Evolutionary conservation across 2,329 filamentous ascomycete species (phyloP).

Genomic region (Trichoderma lentiforme): DNA sequence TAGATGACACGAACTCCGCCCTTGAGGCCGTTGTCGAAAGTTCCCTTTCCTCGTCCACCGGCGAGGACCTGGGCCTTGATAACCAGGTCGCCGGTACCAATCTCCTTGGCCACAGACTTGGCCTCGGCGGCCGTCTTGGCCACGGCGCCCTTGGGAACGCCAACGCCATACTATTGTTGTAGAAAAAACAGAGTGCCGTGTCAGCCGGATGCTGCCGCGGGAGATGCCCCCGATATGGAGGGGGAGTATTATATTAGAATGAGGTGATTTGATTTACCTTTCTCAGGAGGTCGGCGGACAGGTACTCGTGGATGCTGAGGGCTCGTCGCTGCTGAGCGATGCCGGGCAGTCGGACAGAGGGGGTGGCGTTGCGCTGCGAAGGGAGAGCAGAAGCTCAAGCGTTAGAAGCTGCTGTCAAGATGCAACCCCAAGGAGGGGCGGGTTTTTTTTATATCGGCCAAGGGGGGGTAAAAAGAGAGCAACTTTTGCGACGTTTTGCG

Average conservation of each 20-base stretch:
- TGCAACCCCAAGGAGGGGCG: conserved; percentile 13
- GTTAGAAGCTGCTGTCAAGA: conserved; percentile 12
- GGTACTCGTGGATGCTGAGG: conserved; percentile 97
- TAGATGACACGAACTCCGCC: conserved; percentile 98
- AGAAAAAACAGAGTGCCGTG: neutral
- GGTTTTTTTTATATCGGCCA: conserved; percentile 17
- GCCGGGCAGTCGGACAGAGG: conserved; percentile 58
- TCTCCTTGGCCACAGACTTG: conserved; percentile 83
- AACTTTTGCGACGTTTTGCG: conserved; percentile 29
- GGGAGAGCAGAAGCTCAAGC: neutral
- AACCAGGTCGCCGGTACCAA: conserved; percentile 94
- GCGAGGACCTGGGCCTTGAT: conserved; percentile 99
- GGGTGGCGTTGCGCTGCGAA: conserved; percentile 35
- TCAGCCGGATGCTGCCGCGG: conserved; percentile 18
- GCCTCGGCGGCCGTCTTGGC: conserved; percentile 82
- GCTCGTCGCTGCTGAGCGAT: conserved; percentile 77
- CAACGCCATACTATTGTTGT: conserved; percentile 76
- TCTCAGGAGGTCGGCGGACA: conserved; percentile 86
- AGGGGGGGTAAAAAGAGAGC: conserved; percentile 19
- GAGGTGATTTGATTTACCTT: conserved; percentile 48
- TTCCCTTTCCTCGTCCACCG: conserved; percentile 95
- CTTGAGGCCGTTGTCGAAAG: conserved; percentile 98
- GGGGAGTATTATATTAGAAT: neutral
- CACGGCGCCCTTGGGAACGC: conserved; percentile 85
- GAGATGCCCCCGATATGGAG: neutral